Evolutionary conservation across 169 alveolate genomes (phyloP), one percentile per base, ranked within the genome.

Genomic region (Plasmodium gaboni): DNA sequence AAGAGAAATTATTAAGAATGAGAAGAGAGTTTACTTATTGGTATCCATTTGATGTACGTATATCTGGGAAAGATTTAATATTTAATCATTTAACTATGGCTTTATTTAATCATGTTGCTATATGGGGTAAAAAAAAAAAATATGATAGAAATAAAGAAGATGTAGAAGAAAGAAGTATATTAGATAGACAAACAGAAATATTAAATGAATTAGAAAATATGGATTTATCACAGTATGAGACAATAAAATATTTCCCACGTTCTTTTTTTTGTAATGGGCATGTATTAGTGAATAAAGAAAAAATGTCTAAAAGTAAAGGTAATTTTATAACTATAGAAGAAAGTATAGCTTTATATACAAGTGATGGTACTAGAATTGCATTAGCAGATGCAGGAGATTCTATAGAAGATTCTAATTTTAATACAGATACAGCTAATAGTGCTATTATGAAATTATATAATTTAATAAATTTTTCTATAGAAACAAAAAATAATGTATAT

Each of bases 331-430:
- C 99, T 7, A 72, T 99, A 6, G 95, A 93, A 69, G 99, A 98
- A 48, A 96, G 98, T 57, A 94, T 98, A 68, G 94, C 95, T 28
- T 93, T 76, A 63, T 99, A 95, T 92, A 98, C 99, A 55, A 98
- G 99, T 73, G 99, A 98, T 88, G 99, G 99, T 15, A 96, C 99
- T 2, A 94, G 99, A 71, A 94, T 99, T 48, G 99, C 99, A 12
- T 92, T 98, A 50, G 99, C 99, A 48, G 99, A 99, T 92, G 99
- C 99, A 60, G 99, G 99, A 0, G 99, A 98, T 73, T 89, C 98
- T 5, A 88, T 97, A 19, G 99, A 98, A 86, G 99, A 98, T 92
- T 99, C 99, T 24, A 98, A 97, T 91, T 97, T 97, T 69, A 93
- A 96, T 28, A 94, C 96, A 60, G 98, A 95, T 24, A 93, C 95